A percentile compares a stretch with the other conserved stretches of the same genome.
phyloP scores from a whole-genome alignment of 345 rosid species.

The Arabis hirsuta region DNA sequence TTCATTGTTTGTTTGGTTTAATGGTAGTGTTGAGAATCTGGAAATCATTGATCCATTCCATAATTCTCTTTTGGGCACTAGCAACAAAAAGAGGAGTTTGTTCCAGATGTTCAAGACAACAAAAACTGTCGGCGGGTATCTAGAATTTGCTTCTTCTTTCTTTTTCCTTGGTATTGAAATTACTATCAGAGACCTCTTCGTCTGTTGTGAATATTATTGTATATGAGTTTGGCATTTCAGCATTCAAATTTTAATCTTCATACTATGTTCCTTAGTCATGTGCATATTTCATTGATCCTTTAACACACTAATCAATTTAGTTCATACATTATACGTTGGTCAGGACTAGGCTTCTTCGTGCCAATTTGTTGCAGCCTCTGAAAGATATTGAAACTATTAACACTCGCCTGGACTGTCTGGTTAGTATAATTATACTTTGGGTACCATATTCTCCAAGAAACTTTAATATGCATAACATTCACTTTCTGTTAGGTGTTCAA shows the following conservation, averaged over 20 bases:
- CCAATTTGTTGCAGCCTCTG: constrained; percentile 95
- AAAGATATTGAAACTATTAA: constrained; percentile 92
- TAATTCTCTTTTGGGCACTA: constrained; percentile 83
- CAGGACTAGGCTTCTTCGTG: constrained; percentile 98
- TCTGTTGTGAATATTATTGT: constrained; percentile 18
- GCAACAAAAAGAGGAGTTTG: constrained; percentile 88
- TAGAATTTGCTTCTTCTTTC: constrained; percentile 13
- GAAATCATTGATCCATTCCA: constrained; percentile 90
- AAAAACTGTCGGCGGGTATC: constrained; percentile 92
- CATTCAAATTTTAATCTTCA: constrained; percentile 1
- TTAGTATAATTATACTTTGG: constrained; percentile 48
- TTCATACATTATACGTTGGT: constrained; percentile 40
- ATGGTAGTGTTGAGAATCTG: constrained; percentile 85
- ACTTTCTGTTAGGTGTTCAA: neutral
- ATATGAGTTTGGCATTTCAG: constrained; percentile 26
- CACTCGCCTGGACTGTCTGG: constrained; percentile 95
- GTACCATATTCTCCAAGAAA: constrained; percentile 33
- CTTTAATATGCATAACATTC: neutral
- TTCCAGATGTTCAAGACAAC: constrained; percentile 97
- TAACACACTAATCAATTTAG: constrained; percentile 32
- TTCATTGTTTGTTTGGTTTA: constrained; percentile 35
- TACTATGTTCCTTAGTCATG: constrained; percentile 14
- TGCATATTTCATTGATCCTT: constrained; percentile 7
- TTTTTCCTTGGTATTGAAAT: neutral
- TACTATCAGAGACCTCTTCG: constrained; percentile 7